Evolutionary conservation across 2,329 filamentous ascomycete species (phyloP).

Genomic region (Phialophora verrucosa): DNA sequence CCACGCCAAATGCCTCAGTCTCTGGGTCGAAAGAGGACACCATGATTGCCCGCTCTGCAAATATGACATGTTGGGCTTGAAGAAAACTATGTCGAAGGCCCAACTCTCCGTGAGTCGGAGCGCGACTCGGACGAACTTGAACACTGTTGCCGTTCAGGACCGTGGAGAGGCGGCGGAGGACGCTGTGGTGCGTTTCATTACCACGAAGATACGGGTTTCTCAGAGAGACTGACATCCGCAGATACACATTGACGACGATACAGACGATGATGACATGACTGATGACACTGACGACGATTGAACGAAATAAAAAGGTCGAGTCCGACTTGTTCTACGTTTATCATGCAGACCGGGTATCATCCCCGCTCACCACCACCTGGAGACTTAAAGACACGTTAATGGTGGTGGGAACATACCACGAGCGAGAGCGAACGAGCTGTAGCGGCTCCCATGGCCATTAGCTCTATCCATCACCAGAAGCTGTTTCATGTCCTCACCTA

Average conservation of each 20-base stretch:
- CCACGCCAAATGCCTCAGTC: constrained; percentile 29
- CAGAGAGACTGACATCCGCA: neutral
- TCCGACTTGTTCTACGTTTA: neutral
- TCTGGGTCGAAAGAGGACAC: constrained; percentile 35
- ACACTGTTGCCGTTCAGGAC: neutral
- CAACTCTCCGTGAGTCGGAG: constrained; percentile 6
- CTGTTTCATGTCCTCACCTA: neutral
- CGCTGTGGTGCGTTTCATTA: neutral
- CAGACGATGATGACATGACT: neutral
- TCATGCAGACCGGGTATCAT: neutral
- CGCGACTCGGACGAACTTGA: neutral
- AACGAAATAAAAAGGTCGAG: neutral
- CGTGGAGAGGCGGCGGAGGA: neutral
- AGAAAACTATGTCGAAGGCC: constrained; percentile 14
- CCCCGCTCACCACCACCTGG: neutral
- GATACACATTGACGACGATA: constrained; percentile 3
- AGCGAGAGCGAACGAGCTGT: neutral
- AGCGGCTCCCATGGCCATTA: neutral
- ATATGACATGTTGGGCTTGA: constrained; percentile 32
- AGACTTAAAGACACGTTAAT: neutral
- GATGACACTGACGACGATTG: constrained; percentile 5
- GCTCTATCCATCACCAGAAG: neutral
- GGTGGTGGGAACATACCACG: neutral
- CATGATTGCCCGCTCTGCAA: constrained; percentile 36
- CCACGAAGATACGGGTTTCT: neutral